phyloP scores from a whole-genome alignment of 352 stramenopile species.

The Pythium graminicola region DNA sequence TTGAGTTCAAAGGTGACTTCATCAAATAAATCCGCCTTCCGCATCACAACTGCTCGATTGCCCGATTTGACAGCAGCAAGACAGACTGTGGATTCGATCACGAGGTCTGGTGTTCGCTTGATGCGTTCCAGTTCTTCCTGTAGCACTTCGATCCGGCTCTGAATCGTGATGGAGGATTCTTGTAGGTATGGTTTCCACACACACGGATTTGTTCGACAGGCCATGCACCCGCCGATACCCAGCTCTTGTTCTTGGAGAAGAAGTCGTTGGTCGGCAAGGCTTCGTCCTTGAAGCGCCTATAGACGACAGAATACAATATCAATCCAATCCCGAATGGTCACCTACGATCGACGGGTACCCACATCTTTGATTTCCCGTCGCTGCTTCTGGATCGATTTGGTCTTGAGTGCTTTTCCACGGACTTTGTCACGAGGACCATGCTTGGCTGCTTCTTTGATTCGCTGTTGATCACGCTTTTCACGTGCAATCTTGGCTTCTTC shows the following conservation, averaged over 20 bases:
- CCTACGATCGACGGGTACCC: background rate
- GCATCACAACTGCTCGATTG: conserved; percentile 37
- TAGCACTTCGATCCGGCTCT: conserved; percentile 52
- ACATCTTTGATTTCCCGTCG: conserved; percentile 66
- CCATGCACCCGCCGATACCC: conserved; percentile 69
- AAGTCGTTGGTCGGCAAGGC: conserved; percentile 55
- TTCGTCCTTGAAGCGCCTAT: conserved; percentile 38
- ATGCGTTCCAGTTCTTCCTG: conserved; percentile 65
- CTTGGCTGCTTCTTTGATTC: conserved; percentile 29
- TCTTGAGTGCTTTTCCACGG: conserved; percentile 44
- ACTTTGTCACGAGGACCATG: conserved; percentile 30
- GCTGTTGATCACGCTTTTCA: conserved; percentile 31
- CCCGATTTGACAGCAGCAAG: conserved; percentile 58
- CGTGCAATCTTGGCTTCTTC: conserved; percentile 61
- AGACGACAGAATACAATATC: background rate
- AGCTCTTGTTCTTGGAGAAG: conserved; percentile 65
- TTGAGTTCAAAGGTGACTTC: conserved; percentile 64
- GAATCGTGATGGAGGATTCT: conserved; percentile 42
- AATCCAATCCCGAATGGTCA: background rate
- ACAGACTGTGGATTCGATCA: conserved; percentile 49
- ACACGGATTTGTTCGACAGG: conserved; percentile 69
- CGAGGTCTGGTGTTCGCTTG: conserved; percentile 45
- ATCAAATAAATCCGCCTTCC: conserved; percentile 63
- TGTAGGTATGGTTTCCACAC: conserved; percentile 55
- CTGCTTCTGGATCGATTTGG: conserved; percentile 64